These are phyloP conservation scores for Trichoderma gamsii DNA, from an alignment of 495 filamentous ascomycete genomes.

Conservation along the genomic window DNA sequence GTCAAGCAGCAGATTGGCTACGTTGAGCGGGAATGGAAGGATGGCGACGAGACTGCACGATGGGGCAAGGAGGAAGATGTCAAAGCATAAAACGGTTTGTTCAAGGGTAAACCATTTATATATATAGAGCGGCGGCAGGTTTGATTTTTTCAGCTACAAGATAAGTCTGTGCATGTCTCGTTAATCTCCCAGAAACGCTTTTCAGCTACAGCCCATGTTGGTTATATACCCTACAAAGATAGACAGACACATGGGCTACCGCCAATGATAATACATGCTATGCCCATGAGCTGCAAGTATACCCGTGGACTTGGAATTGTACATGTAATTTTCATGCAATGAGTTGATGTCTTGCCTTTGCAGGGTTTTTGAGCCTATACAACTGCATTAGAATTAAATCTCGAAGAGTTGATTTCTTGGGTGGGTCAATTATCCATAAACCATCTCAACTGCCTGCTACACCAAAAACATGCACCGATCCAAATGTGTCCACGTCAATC, in stretches of 20 bases:
- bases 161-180: neutral
- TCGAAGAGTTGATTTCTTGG: too few species aligned
- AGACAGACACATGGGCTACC: neutral
- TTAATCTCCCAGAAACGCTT: neutral
- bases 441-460: too few species aligned
- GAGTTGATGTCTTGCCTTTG: too few species aligned
- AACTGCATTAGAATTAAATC: too few species aligned
- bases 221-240: constrained; percentile 9
- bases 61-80: constrained; percentile 52
- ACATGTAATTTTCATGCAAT: too few species aligned
- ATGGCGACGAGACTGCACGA: constrained; percentile 75
- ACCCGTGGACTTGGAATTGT: too few species aligned
- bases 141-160: neutral
- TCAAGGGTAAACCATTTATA: neutral
- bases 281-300: too few species aligned
- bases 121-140: neutral
- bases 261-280: neutral
- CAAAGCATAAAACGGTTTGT: neutral
- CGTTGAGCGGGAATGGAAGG: constrained; percentile 72
- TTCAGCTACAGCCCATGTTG: neutral
- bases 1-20: constrained; percentile 86
- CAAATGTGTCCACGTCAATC: too few species aligned
- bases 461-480: too few species aligned
- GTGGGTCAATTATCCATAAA: too few species aligned
- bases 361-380: too few species aligned